These are phyloP conservation scores for Myriosclerotinia duriaeana DNA, from an alignment of 2,329 filamentous ascomycete species.

Conservation along the genomic window DNA sequence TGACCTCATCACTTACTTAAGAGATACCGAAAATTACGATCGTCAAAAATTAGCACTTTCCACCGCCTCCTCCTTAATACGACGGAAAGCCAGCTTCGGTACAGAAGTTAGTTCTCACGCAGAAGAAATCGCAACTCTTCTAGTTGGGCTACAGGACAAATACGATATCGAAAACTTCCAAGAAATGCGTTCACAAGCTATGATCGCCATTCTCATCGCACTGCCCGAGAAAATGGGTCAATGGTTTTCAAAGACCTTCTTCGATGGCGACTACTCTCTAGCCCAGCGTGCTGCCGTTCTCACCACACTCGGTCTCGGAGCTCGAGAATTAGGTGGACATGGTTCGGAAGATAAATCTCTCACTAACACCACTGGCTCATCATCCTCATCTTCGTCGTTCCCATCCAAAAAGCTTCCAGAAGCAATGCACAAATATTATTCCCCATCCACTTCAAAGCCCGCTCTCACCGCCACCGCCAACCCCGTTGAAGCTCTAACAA, in stretches of 20 bases:
- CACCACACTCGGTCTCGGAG: slow-evolving; percentile 75
- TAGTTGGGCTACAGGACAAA: slow-evolving; percentile 81
- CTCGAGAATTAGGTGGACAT: slow-evolving; percentile 80
- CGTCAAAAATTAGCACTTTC: slow-evolving; percentile 76
- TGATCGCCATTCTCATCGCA: slow-evolving; percentile 78
- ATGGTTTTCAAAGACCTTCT: slow-evolving; percentile 83
- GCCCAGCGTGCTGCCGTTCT: slow-evolving; percentile 80
- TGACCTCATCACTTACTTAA: slow-evolving; percentile 75
- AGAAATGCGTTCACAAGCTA: slow-evolving; percentile 71
- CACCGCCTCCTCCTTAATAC: slow-evolving; percentile 76
- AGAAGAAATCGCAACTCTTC: slow-evolving; percentile 72
- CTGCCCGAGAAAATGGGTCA: slow-evolving; percentile 75
- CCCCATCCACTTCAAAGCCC: slow-evolving; percentile 33
- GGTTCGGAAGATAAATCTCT: slow-evolving; percentile 45
- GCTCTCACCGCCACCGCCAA: not conserved
- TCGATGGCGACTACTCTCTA: slow-evolving; percentile 88
- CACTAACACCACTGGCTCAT: slow-evolving; percentile 36
- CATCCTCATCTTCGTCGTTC: slow-evolving; percentile 52
- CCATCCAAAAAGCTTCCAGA: slow-evolving; percentile 78
- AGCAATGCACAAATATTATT: slow-evolving; percentile 71
- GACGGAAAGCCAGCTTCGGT: slow-evolving; percentile 84
- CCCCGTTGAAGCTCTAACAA: slow-evolving; percentile 64
- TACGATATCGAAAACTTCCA: slow-evolving; percentile 79
- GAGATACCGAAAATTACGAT: slow-evolving; percentile 81
- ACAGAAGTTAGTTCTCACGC: slow-evolving; percentile 83